Percentiles rank a stretch among this genome's conserved stretches.
phyloP scores from a whole-genome alignment of 1,139 yeast genomes.

The Lodderomyces elongisporus region DNA sequence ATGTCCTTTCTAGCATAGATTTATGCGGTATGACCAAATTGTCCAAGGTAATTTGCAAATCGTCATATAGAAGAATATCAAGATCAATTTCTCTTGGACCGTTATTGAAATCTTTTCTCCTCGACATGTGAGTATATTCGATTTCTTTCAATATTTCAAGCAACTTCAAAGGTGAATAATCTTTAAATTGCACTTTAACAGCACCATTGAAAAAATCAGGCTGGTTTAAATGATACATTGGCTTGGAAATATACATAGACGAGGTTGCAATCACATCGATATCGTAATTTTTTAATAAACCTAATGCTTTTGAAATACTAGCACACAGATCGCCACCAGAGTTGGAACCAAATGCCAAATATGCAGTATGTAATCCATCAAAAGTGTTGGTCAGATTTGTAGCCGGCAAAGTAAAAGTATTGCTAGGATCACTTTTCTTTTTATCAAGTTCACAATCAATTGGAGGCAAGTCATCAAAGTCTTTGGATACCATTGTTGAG shows the following conservation, averaged over 20 bases:
- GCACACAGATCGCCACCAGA: conserved; percentile 58
- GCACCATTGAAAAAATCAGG: conserved; percentile 83
- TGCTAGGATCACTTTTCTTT: no score
- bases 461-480: conserved; percentile 25
- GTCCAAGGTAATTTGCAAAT: conserved; percentile 47
- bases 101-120: conserved; percentile 76
- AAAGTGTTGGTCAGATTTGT: conserved; percentile 4
- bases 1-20: conserved; percentile 81
- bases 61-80: conserved; percentile 75
- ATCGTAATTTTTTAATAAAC: conserved; percentile 37
- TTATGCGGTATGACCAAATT: conserved; percentile 78
- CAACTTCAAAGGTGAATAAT: conserved; percentile 58
- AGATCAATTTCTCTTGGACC: conserved; percentile 91
- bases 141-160: conserved; percentile 61
- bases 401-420: conserved; percentile 36
- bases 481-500: conserved; percentile 44
- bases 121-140: conserved; percentile 65
- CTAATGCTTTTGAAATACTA: conserved; percentile 58
- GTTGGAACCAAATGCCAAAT: conserved; percentile 86
- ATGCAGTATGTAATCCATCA: conserved; percentile 48
- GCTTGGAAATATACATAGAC: conserved; percentile 78
- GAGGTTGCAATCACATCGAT: conserved; percentile 60
- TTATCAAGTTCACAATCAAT: conserved; percentile 9
- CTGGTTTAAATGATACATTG: conserved; percentile 87
- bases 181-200: conserved; percentile 49